A percentile compares a stretch with the other conserved stretches of the same genome.
Conservation (phyloP, 352 stramenopile genomes). For the Aphanomyces astaci region DNA sequence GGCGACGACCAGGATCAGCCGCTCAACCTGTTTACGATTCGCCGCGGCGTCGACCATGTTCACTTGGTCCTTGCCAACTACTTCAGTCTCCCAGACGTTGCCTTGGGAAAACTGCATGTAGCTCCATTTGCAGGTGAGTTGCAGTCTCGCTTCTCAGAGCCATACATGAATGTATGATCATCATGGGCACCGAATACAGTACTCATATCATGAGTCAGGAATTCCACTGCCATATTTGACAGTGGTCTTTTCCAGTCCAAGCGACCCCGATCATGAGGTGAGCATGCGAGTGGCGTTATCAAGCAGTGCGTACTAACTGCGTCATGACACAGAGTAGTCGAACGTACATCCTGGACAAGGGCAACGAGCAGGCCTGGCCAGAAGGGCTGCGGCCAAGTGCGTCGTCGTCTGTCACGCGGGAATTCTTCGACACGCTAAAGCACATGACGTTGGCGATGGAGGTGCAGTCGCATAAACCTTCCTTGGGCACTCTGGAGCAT, state of each 20-base stretch:
- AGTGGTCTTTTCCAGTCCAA: conserved; percentile 27
- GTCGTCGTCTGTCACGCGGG: conserved; percentile 33
- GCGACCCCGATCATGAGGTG: conserved; percentile 28
- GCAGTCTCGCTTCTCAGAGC: no score
- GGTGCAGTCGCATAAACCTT: conserved; percentile 39
- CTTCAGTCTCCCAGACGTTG: conserved; percentile 39
- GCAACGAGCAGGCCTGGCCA: conserved; percentile 43
- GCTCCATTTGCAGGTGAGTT: no score
- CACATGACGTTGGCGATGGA: conserved; percentile 53
- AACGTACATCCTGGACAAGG: conserved; percentile 42
- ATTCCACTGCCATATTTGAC: conserved; percentile 42
- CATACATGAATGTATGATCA: not conserved
- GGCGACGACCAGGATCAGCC: not conserved
- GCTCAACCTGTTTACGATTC: conserved; percentile 49
- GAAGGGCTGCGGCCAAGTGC: conserved; percentile 32
- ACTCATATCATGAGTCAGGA: no score
- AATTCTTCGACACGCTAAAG: conserved; percentile 60
- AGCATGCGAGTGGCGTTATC: no score
- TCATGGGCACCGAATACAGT: not conserved
- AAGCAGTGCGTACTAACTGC: not conserved
- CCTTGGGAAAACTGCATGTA: conserved; percentile 44
- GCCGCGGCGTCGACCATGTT: conserved; percentile 58
- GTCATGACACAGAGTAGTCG: not conserved
- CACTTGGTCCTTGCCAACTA: conserved; percentile 61
- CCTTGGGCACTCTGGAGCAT: no score